Percentiles rank a stretch among this genome's conserved stretches.
Evolutionary conservation across 2,329 filamentous ascomycete species (phyloP).

Genomic region (Didymella keratinophila): DNA sequence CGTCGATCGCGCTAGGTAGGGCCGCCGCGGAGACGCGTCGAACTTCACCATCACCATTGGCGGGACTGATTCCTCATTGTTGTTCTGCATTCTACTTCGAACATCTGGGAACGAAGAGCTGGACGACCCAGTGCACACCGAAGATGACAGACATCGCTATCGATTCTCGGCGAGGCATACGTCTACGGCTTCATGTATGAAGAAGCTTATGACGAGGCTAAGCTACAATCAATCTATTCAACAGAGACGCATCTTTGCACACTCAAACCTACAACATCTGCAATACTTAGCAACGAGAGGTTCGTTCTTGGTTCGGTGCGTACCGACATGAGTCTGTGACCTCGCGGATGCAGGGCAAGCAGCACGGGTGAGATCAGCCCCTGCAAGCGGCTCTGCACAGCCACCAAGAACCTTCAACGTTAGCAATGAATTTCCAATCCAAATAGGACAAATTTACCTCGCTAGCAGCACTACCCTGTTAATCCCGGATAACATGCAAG

Average conservation of each 20-base stretch:
- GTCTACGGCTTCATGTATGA: not conserved
- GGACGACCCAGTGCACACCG: no score
- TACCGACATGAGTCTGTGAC: not conserved
- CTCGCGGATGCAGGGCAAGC: not conserved
- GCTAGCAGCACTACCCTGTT: not conserved
- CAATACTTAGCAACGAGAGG: not conserved
- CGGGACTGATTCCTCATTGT: not conserved
- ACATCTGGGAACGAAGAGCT: no score
- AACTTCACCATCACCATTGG: slow-evolving; percentile 3
- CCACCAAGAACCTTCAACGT: not conserved
- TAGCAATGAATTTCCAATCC: not conserved
- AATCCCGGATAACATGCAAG: not conserved
- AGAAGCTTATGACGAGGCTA: not conserved
- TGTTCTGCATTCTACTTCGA: no score
- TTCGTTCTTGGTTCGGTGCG: not conserved
- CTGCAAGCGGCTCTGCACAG: not conserved
- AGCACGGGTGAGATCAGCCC: not conserved
- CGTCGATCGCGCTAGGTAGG: slow-evolving; percentile 8
- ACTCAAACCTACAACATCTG: not conserved
- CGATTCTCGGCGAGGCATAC: no score
- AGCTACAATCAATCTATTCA: not conserved
- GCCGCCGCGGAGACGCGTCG: slow-evolving; percentile 3
- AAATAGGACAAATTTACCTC: not conserved
- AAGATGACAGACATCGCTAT: no score
- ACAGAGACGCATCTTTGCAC: not conserved